Evolutionary conservation across 371 early-diverging fungal species (phyloP).

Genomic region (Batrachochytrium dendrobatidis): DNA sequence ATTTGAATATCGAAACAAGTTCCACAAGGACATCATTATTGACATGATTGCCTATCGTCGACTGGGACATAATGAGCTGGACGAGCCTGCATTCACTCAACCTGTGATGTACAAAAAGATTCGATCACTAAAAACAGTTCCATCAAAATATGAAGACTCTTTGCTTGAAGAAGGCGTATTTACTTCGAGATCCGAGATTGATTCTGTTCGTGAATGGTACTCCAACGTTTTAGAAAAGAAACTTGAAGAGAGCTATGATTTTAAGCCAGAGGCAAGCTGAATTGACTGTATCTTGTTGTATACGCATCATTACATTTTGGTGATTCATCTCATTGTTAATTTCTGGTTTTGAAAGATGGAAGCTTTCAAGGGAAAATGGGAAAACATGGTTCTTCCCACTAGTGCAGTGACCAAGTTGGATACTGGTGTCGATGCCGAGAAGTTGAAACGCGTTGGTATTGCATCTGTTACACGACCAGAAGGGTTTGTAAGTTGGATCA

Average conservation of each 20-base stretch:
- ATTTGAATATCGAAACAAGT: constrained; percentile 82
- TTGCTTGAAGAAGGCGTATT: constrained; percentile 12
- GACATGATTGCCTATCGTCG: constrained; percentile 91
- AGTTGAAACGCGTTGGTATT: constrained; percentile 59
- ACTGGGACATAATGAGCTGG: constrained; percentile 96
- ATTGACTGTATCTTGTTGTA: not conserved
- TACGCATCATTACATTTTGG: constrained; percentile 3
- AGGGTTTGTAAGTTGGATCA: constrained; percentile 28
- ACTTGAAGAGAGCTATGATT: constrained; percentile 49
- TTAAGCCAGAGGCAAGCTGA: constrained; percentile 42
- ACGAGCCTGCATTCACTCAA: constrained; percentile 94
- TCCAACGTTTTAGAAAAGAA: constrained; percentile 50
- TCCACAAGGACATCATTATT: constrained; percentile 81
- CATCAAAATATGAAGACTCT: constrained; percentile 70
- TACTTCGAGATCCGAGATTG: constrained; percentile 32
- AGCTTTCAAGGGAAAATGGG: constrained; percentile 66
- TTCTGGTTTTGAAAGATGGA: constrained; percentile 27
- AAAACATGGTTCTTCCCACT: constrained; percentile 49
- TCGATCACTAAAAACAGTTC: constrained; percentile 70
- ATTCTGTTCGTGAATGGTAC: constrained; percentile 47
- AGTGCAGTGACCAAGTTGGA: constrained; percentile 41
- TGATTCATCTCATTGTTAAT: not conserved
- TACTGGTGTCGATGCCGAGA: constrained; percentile 45
- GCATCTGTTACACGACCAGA: constrained; percentile 62
- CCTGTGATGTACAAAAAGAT: constrained; percentile 93